These are phyloP conservation scores for Suillus occidentalis DNA, from an alignment of 768 basidiomycete genomes.

Conservation along the genomic window DNA sequence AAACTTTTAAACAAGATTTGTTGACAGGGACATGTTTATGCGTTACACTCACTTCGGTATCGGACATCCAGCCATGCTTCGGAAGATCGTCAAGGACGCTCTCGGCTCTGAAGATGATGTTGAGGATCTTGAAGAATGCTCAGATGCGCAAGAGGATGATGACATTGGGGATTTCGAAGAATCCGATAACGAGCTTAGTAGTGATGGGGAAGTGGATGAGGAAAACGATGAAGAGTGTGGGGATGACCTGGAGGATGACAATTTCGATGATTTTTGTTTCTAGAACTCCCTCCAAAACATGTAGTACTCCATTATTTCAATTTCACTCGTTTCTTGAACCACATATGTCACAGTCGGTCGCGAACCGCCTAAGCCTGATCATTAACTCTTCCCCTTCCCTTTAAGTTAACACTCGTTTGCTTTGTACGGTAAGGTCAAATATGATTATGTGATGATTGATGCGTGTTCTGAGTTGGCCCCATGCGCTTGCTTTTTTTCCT, in stretches of 20 bases:
- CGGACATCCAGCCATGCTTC: not conserved
- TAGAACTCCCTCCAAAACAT: not conserved
- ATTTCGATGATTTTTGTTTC: not conserved
- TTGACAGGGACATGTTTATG: constrained; percentile 2
- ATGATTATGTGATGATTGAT: too few relatives aligned
- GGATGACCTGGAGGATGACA: not conserved
- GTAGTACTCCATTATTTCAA: too few relatives aligned
- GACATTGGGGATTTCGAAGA: not conserved
- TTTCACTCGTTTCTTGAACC: too few relatives aligned
- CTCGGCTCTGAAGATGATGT: too few relatives aligned
- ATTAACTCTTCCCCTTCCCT: too few relatives aligned
- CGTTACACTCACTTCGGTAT: not conserved
- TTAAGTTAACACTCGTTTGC: too few relatives aligned
- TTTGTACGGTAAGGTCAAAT: too few relatives aligned
- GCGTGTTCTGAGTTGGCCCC: constrained; percentile 38
- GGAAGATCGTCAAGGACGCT: not conserved
- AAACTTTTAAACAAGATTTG: not conserved
- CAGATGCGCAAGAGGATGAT: not conserved
- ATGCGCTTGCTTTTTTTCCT: constrained; percentile 43
- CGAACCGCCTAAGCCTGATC: too few relatives aligned
- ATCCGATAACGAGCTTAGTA: not conserved
- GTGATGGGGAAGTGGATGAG: not conserved
- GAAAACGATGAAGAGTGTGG: not conserved
- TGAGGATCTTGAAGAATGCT: not conserved
- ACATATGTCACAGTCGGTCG: too few relatives aligned